phyloP scores from a whole-genome alignment of 2,329 filamentous ascomycete genomes.

The Knoxdaviesia capensis region DNA sequence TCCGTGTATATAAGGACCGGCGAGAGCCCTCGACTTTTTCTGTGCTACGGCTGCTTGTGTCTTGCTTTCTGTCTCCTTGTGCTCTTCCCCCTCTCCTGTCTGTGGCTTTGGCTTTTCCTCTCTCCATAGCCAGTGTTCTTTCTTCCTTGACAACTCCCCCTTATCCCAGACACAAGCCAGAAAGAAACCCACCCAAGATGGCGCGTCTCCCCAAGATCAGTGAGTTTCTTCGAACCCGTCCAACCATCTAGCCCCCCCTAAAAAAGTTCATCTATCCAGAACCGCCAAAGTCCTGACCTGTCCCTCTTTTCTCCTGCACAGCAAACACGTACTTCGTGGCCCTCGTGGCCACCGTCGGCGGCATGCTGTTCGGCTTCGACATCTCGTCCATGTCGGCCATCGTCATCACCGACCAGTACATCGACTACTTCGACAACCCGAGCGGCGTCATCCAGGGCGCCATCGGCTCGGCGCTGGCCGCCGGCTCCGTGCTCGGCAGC shows the following conservation, averaged over 20 bases:
- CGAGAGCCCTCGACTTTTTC: too few relatives aligned
- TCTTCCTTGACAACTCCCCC: too few relatives aligned
- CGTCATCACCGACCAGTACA: constrained; percentile 28
- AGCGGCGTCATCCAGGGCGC: constrained; percentile 25
- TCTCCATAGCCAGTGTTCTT: too few relatives aligned
- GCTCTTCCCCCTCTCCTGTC: too few relatives aligned
- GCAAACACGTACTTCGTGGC: constrained; percentile 16
- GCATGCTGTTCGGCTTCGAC: constrained; percentile 31
- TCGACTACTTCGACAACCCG: constrained; percentile 29
- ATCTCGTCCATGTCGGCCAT: constrained; percentile 38
- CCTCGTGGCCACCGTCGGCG: constrained; percentile 18
- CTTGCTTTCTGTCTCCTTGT: too few relatives aligned
- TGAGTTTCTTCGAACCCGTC: neutral
- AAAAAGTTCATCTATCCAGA: neutral
- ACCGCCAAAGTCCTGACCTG: neutral
- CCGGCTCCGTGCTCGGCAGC: constrained; percentile 28
- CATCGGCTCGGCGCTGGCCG: constrained; percentile 30
- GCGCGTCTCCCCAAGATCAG: constrained; percentile 2
- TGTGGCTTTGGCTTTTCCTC: too few relatives aligned
- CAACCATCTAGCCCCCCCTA: too few relatives aligned
- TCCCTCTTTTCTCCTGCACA: neutral
- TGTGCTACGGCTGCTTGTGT: too few relatives aligned
- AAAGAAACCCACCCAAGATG: too few relatives aligned
- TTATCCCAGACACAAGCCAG: too few relatives aligned
- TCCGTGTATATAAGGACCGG: too few relatives aligned